Percentiles rank a stretch among this genome's conserved stretches.
Conservation (phyloP, 805 yeast species). For the Candida xyloterini region DNA sequence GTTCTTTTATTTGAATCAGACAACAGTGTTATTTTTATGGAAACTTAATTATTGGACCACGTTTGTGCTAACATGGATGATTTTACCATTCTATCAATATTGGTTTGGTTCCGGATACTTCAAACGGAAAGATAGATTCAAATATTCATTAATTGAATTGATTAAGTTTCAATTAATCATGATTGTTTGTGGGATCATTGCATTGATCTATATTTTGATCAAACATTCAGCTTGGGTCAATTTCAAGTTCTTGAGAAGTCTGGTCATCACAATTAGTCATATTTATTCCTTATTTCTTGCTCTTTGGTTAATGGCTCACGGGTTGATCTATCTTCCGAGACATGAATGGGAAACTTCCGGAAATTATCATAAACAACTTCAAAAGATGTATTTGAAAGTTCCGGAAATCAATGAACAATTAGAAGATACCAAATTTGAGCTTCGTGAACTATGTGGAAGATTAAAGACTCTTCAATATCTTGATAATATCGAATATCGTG, state of each 20-base stretch:
- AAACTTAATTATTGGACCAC: slow-evolving; percentile 77
- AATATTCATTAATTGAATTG: slow-evolving; percentile 56
- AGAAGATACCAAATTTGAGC: slow-evolving; percentile 60
- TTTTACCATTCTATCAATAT: slow-evolving; percentile 70
- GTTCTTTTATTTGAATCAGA: slow-evolving; percentile 46
- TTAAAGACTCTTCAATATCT: slow-evolving; percentile 49
- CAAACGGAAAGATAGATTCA: slow-evolving; percentile 42
- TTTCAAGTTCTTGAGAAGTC: slow-evolving; percentile 53
- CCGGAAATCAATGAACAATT: slow-evolving; percentile 57
- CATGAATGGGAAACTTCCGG: slow-evolving; percentile 24
- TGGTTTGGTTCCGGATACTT: slow-evolving; percentile 70
- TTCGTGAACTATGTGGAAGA: slow-evolving; percentile 61
- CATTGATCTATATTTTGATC: slow-evolving; percentile 56
- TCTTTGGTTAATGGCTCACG: slow-evolving; percentile 83
- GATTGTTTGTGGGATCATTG: slow-evolving; percentile 49
- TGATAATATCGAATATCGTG: slow-evolving; percentile 48
- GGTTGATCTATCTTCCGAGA: slow-evolving; percentile 66
- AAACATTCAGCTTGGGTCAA: slow-evolving; percentile 31
- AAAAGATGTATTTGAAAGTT: slow-evolving; percentile 46
- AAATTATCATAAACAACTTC: slow-evolving; percentile 29
- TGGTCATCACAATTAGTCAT: slow-evolving; percentile 74
- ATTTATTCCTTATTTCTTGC: slow-evolving; percentile 72
- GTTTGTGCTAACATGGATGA: slow-evolving; percentile 72
- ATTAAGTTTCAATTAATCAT: slow-evolving; percentile 59
- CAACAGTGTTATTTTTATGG: slow-evolving; percentile 60